Base-by-base conservation (phyloP, 768 basidiomycete species). In the Boletus edulis region DNA sequence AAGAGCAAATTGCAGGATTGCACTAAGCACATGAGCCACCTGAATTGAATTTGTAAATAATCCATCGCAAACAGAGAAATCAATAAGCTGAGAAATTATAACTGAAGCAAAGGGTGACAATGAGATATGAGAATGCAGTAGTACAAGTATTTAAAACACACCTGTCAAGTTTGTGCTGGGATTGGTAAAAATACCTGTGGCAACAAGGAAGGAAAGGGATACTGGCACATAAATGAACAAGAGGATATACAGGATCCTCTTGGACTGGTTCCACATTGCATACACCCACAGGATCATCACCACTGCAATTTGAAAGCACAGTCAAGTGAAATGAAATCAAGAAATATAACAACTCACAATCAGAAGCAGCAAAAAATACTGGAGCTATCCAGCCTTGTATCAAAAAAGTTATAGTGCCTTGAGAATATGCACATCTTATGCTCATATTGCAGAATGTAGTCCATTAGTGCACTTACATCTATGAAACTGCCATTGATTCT, bases 211-310 rank as follows among this genome's bases (percentile, higher is more conserved):
- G 5, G 42, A 17, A 5, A 62, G 10, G 8, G 42, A 4, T 15
- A 49, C 39, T 22, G 42, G 27, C 13, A 46, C 13, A 35, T 15
- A 62, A 31, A 62, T 18, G n/a, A 37, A 24, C 15, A 55, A 20
- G 4, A 62, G 51, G 42, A 46, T 2, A 8, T 3, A 43, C 13
- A 62, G 45, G 1, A 62, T 42, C 10, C 29, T 12, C 29, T 37
- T 62, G 11, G 54, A 62, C 14, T 34, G 54, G 12, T 38, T 41
- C 51, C 55, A 62, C 49, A 61, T 51, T 38, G 59, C 44, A 49
- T 61, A 61, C 1, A 61, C 59, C 0, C 59, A 38, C 13, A 62
- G 27, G 18, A 62, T 40, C 60, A 62, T 62, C 12, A 61, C 24
- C 5, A 62, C 61, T 62, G 3, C 10, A 40, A 29, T 18, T 14